Base-by-base conservation (phyloP, 1,284 basidiomycete genomes). In the Fomitopsis palustris region DNA sequence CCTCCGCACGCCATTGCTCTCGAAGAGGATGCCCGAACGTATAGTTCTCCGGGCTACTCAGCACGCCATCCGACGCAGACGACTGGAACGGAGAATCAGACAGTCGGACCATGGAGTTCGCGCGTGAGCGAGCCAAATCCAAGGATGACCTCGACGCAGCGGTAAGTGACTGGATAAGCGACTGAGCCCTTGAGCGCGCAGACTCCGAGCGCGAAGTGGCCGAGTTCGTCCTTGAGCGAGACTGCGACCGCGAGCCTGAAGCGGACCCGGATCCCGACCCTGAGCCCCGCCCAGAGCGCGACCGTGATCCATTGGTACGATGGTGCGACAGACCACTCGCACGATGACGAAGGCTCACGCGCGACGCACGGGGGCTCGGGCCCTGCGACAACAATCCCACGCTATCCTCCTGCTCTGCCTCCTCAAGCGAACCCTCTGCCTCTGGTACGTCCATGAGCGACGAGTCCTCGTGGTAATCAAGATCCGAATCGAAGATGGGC, bases 371-470 rank as follows among this genome's bases (percentile, higher is more conserved):
- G 3, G 86, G 87, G 64, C 84, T 86, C 14, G 81, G 78, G 2
- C 73, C 74, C 42, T 75, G 70, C 56, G 79, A 81, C 56, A 92
- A 73, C 14, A 79, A 67, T 16, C 88, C 90, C 53, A 92, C 84
- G 54, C 81, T 80, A 66, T 92, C 89, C 53, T 90, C 87, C 33
- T 80, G 78, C 69, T 92, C 88, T 10, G 80, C 85, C 53, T 79
- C 82, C 62, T 85, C 85, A 33, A 83, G 74, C 8, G 79, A 79
- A 4, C 81, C 81, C 58, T 83, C 81, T 10, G 79, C 78, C 58
- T 80, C 81, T 1, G 80, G 80, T 41, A 81, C 78, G 60, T 81
- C 81, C 74, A 82, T 75, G 70, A 78, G 78, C 35, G 49, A 52
- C 49, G 77, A 79, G 9, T 69, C 70, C 45, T 76, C 75, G 25